Conservation (phyloP, 331 rosid genomes). For the Phaseolus coccineus region DNA sequence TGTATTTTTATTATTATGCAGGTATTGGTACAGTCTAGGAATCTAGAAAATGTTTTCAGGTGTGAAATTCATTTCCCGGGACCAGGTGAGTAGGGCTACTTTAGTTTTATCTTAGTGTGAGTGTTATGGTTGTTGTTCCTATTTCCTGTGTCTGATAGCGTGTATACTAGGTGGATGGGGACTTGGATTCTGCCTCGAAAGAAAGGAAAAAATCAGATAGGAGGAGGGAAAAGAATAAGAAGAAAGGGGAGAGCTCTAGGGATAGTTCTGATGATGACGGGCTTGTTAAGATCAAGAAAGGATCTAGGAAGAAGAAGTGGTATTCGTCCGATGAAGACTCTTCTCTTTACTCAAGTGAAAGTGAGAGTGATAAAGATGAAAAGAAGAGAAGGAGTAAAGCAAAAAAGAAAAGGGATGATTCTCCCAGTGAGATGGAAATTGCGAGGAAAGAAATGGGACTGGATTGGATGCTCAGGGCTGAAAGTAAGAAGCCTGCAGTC, state of each 20-base stretch:
- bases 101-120: slow-evolving; percentile 1
- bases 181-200: slow-evolving; percentile 45
- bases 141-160: neutral
- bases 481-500: slow-evolving; percentile 53
- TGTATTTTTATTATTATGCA: slow-evolving; percentile 14
- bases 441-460: slow-evolving; percentile 85
- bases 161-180: slow-evolving; percentile 43
- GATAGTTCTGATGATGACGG: slow-evolving; percentile 66
- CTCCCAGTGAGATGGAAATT: slow-evolving; percentile 59
- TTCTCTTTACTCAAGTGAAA: slow-evolving; percentile 45
- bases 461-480: slow-evolving; percentile 95
- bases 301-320: slow-evolving; percentile 76
- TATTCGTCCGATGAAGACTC: slow-evolving; percentile 63
- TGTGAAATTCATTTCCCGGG: slow-evolving; percentile 82
- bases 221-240: slow-evolving; percentile 49
- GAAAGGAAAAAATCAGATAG: slow-evolving; percentile 54
- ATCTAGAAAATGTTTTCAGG: slow-evolving; percentile 66
- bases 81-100: slow-evolving; percentile 57
- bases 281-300: slow-evolving; percentile 55
- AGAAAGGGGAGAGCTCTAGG: slow-evolving; percentile 54
- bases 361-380: slow-evolving; percentile 46
- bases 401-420: slow-evolving; percentile 52
- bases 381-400: slow-evolving; percentile 56
- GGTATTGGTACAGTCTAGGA: slow-evolving; percentile 23
- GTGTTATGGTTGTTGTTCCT: slow-evolving; percentile 6